Evolutionary conservation across 805 yeast species (phyloP).

Genomic region (Teunomyces gatunensis): DNA sequence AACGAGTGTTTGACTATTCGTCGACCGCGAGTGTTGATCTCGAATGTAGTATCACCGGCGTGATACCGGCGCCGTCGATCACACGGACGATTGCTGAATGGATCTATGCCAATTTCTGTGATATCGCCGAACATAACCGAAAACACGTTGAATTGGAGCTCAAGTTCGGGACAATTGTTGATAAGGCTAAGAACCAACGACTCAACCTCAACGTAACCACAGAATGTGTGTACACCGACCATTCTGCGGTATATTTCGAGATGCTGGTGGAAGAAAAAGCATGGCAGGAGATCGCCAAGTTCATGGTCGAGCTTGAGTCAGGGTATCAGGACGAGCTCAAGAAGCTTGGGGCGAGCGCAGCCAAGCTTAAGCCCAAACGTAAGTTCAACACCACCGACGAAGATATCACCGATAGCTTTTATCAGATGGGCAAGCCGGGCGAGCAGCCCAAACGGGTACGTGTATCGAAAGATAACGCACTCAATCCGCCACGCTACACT

Average conservation of each 20-base stretch:
- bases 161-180: constrained; percentile 70
- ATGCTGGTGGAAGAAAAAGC: constrained; percentile 65
- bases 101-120: constrained; percentile 78
- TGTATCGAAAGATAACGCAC: constrained; percentile 58
- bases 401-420: constrained; percentile 61
- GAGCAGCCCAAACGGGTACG: constrained; percentile 64
- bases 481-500: constrained; percentile 64
- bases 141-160: constrained; percentile 66
- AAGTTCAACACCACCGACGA: constrained; percentile 61
- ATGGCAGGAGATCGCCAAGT: constrained; percentile 54
- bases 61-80: constrained; percentile 75
- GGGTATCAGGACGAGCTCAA: constrained; percentile 42
- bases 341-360: constrained; percentile 11
- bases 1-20: constrained; percentile 28
- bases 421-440: constrained; percentile 59
- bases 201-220: constrained; percentile 65
- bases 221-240: constrained; percentile 61
- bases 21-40: constrained; percentile 35
- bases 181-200: constrained; percentile 59
- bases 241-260: constrained; percentile 54
- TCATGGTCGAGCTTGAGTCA: constrained; percentile 53
- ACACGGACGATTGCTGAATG: constrained; percentile 83
- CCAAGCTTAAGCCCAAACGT: constrained; percentile 34
- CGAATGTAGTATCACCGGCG: constrained; percentile 63
- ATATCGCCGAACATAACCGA: constrained; percentile 55